Percentiles rank a stretch among this genome's conserved stretches.
These are phyloP conservation scores for Bretschneidera sinensis DNA, from an alignment of 345 rosid genomes.

Conservation along the genomic window DNA sequence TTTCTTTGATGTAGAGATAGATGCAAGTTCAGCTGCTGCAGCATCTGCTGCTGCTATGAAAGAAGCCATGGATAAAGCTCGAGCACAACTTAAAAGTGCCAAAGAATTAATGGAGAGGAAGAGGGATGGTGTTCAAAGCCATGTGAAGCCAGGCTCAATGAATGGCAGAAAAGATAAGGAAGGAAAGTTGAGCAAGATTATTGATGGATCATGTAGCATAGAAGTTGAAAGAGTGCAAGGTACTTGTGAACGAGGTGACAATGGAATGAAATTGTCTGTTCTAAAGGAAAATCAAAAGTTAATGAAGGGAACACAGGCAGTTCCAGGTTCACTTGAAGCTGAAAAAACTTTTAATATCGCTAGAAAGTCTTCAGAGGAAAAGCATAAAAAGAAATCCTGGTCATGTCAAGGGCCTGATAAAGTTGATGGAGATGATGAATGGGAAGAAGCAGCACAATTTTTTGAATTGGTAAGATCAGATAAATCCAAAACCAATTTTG, in stretches of 20 bases:
- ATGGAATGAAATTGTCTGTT: constrained; percentile 20
- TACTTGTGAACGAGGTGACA: constrained; percentile 20
- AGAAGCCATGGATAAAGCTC: constrained; percentile 81
- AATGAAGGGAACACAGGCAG: constrained; percentile 14
- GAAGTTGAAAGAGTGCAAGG: constrained; percentile 19
- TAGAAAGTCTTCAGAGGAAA: constrained; percentile 28
- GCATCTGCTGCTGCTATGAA: constrained; percentile 67
- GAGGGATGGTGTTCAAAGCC: constrained; percentile 38
- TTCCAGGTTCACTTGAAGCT: constrained; percentile 25
- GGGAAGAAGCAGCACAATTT: constrained; percentile 71
- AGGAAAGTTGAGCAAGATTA: constrained; percentile 24
- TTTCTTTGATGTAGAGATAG: constrained; percentile 91
- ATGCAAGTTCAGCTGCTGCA: constrained; percentile 75
- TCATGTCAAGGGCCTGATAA: constrained; percentile 37
- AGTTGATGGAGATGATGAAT: constrained; percentile 53
- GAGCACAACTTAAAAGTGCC: constrained; percentile 63
- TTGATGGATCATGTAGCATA: constrained; percentile 9
- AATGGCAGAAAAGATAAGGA: constrained; percentile 31
- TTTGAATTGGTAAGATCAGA: constrained; percentile 61
- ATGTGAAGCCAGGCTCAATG: constrained; percentile 26
- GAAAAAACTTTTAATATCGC: constrained; percentile 20
- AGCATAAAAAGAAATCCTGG: constrained; percentile 31
- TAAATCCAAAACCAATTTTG: constrained; percentile 36
- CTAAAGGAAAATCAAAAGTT: constrained; percentile 26
- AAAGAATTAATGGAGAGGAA: constrained; percentile 68